Base-by-base conservation (phyloP, 805 yeast species). In the Brettanomyces custersianus region DNA sequence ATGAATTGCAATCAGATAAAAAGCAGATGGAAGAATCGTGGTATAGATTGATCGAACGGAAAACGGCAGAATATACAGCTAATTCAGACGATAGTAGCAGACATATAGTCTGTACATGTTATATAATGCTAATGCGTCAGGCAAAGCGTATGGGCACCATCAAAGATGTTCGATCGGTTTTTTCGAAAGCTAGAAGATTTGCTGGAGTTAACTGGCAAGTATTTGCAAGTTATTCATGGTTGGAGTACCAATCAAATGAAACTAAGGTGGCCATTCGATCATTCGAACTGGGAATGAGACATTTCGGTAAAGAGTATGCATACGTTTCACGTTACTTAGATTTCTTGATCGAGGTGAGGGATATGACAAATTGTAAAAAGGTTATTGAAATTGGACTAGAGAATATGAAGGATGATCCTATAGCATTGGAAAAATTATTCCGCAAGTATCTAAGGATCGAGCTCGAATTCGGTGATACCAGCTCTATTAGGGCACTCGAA, bases 351-450 rank as follows among this genome's bases (percentile, higher is more conserved):
- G 61, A 69, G 40, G 65, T 72, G 20, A 80, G 80, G 47, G 88
- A 77, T 60, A 60, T 81, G 49, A 68, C 74, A 4, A 70, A 82
- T 48, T 82, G 87, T 13, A 79, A 90, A 46, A 83, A 86, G 7
- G 66, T 86, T 25, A 80, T 90, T 53, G 97, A 92, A 55, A 70
- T 81, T 4, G 76, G 87, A 0, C 65, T 81, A 8, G 73, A 79
- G 8, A 75, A 70, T 30, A 59, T 76, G 40, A 65, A 61, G 27
- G 55, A 60, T 1, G 60, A 55, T n/a, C 55, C 49, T 13, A 52
- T 53, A 2, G 62, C 64, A 36, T 48, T 74, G 42, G 62, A 67
- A 36, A 60, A 59, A 27, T 60, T 81, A 26, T 76, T 68, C 47
- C 72, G 72, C 36, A 62, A 68, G 31, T 83, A 80, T 58, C 69